Conservation (phyloP, 208 protist species). For the Leishmania amazonensis region DNA sequence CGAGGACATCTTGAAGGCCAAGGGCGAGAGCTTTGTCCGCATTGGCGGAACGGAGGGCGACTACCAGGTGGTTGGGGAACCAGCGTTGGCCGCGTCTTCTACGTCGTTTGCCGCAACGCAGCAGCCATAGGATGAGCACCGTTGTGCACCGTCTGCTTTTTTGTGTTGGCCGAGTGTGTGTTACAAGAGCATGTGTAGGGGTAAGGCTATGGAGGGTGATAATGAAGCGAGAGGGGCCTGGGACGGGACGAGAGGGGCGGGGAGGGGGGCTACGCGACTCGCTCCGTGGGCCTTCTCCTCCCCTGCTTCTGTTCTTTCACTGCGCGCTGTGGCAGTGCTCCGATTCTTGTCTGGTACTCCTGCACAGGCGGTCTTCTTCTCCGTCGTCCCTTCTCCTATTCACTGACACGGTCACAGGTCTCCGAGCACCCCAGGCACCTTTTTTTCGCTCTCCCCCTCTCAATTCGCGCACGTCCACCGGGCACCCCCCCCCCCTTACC, state of each 20-base stretch:
- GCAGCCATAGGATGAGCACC: background rate
- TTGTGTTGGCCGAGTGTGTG: background rate
- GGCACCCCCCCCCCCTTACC: background rate
- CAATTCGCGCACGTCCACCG: background rate
- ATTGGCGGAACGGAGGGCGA: conserved; percentile 57
- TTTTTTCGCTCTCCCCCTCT: background rate
- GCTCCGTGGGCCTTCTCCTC: background rate
- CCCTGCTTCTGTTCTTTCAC: background rate
- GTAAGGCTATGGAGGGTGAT: background rate
- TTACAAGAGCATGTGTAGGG: background rate
- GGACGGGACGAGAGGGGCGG: too few species aligned
- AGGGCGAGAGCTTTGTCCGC: conserved; percentile 70
- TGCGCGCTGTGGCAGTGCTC: background rate
- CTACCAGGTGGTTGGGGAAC: conserved; percentile 41
- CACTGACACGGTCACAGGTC: background rate
- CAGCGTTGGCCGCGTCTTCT: background rate
- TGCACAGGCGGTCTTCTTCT: background rate
- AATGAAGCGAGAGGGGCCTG: background rate
- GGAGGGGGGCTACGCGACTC: background rate
- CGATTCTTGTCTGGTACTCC: background rate
- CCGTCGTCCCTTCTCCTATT: background rate
- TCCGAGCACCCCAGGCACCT: background rate
- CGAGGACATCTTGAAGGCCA: conserved; percentile 83
- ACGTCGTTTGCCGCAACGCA: background rate
- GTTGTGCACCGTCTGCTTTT: background rate